Evolutionary conservation across 1,139 yeast species (phyloP).

Genomic region (Candida sp.): DNA sequence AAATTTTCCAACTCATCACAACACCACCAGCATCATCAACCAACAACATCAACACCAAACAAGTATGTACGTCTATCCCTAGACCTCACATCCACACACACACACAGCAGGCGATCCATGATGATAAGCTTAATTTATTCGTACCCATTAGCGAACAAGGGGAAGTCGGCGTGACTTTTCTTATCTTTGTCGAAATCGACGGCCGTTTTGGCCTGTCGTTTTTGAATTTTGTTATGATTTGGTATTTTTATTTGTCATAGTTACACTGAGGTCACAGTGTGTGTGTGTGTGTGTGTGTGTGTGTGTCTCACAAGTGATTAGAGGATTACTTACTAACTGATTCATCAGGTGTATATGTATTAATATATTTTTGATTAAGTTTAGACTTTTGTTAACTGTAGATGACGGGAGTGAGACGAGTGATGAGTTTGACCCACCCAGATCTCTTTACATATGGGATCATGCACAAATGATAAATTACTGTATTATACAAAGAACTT

Average conservation of each 20-base stretch:
- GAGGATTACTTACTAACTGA: constrained; percentile 1
- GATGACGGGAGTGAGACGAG: too few species aligned
- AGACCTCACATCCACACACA: too few species aligned
- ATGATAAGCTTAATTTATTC: constrained; percentile 1
- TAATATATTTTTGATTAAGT: neutral
- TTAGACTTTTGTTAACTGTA: neutral
- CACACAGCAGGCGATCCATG: neutral
- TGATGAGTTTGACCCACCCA: neutral
- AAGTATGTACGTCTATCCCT: neutral
- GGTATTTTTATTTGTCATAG: constrained; percentile 6
- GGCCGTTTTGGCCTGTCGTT: constrained; percentile 4
- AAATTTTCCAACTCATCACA: too few species aligned
- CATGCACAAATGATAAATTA: neutral
- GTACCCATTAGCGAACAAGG: constrained; percentile 6
- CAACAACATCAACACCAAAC: neutral
- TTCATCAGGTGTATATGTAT: neutral
- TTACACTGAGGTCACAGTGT: constrained; percentile 1
- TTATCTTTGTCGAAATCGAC: neutral
- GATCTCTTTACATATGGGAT: neutral
- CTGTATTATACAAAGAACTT: constrained; percentile 1
- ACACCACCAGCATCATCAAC: neutral
- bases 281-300: neutral
- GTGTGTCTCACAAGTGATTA: neutral
- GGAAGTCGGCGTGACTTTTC: neutral
- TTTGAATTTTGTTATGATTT: constrained; percentile 5